phyloP scores from a whole-genome alignment of 2,329 filamentous ascomycete genomes.

The Aspergillus amoenus region DNA sequence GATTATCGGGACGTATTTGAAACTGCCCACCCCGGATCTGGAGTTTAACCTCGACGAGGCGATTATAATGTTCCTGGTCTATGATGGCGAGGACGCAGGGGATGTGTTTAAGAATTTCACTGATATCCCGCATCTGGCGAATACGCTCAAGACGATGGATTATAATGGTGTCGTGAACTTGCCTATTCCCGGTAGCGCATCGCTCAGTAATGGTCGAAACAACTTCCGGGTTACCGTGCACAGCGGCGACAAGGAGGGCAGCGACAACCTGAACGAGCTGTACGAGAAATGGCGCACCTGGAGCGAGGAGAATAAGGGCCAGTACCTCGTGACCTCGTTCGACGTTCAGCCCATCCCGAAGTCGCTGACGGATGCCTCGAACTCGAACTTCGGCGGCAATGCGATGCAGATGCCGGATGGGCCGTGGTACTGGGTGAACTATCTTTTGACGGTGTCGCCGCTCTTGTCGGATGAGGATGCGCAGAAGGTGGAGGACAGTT shows the following conservation, averaged over 20 bases:
- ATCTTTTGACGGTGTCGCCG: slow-evolving; percentile 7
- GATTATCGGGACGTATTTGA: slow-evolving; percentile 12
- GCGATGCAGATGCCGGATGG: slow-evolving; percentile 12
- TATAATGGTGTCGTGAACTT: slow-evolving; percentile 9
- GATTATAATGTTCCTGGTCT: slow-evolving; percentile 9
- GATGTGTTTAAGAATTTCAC: slow-evolving; percentile 6
- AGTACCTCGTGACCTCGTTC: background rate
- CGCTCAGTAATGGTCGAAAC: slow-evolving; percentile 3
- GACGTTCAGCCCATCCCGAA: slow-evolving; percentile 9
- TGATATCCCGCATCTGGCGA: slow-evolving; percentile 1
- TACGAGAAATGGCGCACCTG: slow-evolving; percentile 5
- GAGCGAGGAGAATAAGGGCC: slow-evolving; percentile 4
- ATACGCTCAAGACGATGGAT: background rate
- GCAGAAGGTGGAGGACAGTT: background rate
- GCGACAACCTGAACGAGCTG: background rate
- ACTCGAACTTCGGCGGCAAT: slow-evolving; percentile 4
- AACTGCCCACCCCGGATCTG: slow-evolving; percentile 2
- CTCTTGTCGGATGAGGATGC: background rate
- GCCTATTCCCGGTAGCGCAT: slow-evolving; percentile 5
- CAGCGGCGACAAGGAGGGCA: background rate
- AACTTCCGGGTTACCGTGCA: slow-evolving; percentile 10
- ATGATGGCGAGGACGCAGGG: slow-evolving; percentile 2
- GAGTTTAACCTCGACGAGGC: slow-evolving; percentile 8
- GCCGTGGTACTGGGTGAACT: slow-evolving; percentile 11
- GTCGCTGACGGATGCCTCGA: slow-evolving; percentile 7